Evolutionary conservation across 225 moss, liverwort and hornwort genomes (phyloP).

Genomic region (Polytrichum commune): DNA sequence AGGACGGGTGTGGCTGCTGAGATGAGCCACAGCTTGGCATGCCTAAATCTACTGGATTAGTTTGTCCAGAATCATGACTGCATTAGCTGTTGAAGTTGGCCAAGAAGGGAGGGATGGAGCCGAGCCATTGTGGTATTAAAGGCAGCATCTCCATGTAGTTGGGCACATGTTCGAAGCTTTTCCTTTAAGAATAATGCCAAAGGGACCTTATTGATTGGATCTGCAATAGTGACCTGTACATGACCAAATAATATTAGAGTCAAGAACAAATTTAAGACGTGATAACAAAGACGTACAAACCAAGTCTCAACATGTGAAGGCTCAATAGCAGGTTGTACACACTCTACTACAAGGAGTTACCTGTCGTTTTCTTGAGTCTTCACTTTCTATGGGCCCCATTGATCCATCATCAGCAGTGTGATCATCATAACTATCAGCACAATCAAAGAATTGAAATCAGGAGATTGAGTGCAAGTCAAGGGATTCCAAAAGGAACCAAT

Average conservation of each 20-base stretch:
- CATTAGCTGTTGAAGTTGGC: conserved; percentile 90
- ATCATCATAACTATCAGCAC: conserved; percentile 51
- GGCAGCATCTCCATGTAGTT: conserved; percentile 89
- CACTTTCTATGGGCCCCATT: conserved; percentile 73
- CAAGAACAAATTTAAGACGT: too few relatives aligned
- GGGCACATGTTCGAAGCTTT: conserved; percentile 92
- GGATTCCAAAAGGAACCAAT: too few relatives aligned
- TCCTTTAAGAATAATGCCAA: conserved; percentile 87
- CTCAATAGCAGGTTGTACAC: background rate
- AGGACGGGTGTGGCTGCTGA: conserved; percentile 40
- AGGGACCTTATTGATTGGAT: conserved; percentile 89
- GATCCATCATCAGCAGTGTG: conserved; percentile 64
- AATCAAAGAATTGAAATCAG: too few relatives aligned
- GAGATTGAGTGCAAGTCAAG: too few relatives aligned
- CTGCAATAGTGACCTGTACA: conserved; percentile 76
- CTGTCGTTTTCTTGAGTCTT: conserved; percentile 95
- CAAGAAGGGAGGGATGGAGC: conserved; percentile 83
- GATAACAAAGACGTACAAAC: background rate
- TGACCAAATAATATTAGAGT: background rate
- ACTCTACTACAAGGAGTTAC: conserved; percentile 27
- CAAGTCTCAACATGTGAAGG: background rate
- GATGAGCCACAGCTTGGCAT: conserved; percentile 29
- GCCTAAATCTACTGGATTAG: conserved; percentile 25
- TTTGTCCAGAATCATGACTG: conserved; percentile 50
- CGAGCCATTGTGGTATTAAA: conserved; percentile 91